phyloP scores from a whole-genome alignment of 768 basidiomycete genomes.

The Mycena pura region DNA sequence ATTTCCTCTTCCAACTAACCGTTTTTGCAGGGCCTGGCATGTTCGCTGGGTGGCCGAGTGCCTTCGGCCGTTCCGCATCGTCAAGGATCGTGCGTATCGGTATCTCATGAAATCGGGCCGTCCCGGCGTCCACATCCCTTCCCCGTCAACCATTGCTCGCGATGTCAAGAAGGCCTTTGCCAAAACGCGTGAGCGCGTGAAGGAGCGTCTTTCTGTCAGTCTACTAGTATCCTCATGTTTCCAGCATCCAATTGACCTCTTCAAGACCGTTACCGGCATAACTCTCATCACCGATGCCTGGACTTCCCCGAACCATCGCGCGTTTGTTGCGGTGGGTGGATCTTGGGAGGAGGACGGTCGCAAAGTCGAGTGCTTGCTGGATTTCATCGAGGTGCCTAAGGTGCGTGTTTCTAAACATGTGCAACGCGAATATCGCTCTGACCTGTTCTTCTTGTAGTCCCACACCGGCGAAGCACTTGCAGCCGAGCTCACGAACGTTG shows the following conservation, averaged over 20 bases:
- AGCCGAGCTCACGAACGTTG: slow-evolving; percentile 37
- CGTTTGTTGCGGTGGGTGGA: slow-evolving; percentile 31
- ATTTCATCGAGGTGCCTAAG: slow-evolving; percentile 37
- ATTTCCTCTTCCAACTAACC: neutral
- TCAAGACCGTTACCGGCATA: neutral
- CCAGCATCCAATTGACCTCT: slow-evolving; percentile 22
- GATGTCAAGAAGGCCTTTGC: slow-evolving; percentile 27
- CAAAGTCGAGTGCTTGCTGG: slow-evolving; percentile 4
- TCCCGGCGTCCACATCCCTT: slow-evolving; percentile 28
- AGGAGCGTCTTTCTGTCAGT: slow-evolving; percentile 20
- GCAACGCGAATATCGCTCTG: too few relatives aligned
- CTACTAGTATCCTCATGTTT: slow-evolving; percentile 36
- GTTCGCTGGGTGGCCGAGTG: slow-evolving; percentile 32
- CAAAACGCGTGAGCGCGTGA: slow-evolving; percentile 14
- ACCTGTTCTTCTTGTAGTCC: slow-evolving; percentile 24
- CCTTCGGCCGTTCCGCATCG: slow-evolving; percentile 29
- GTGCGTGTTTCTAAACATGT: slow-evolving; percentile 14
- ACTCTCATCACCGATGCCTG: slow-evolving; percentile 35
- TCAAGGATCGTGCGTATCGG: slow-evolving; percentile 29
- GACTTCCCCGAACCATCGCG: too few relatives aligned
- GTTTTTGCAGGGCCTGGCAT: slow-evolving; percentile 28
- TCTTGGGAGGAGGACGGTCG: slow-evolving; percentile 30
- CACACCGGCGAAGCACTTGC: slow-evolving; percentile 45
- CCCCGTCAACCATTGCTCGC: slow-evolving; percentile 22
- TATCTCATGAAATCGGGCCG: slow-evolving; percentile 33